phyloP scores from a whole-genome alignment of 306 rosid genomes.

The Nissolia schottii region DNA sequence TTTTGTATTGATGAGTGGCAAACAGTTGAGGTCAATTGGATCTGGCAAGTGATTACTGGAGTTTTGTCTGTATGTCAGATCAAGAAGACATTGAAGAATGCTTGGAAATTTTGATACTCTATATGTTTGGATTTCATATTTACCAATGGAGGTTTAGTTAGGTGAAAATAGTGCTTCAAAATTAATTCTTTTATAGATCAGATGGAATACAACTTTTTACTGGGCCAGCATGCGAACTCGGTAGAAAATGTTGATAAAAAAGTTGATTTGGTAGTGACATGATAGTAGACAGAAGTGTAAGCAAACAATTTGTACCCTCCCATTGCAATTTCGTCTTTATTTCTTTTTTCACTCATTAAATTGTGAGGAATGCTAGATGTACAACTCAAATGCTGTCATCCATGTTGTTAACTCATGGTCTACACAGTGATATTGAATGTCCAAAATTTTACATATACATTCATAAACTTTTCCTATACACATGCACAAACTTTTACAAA shows the following conservation, averaged over 20 bases:
- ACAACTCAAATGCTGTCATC: no score
- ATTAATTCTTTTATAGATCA: not conserved
- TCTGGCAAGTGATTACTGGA: not conserved
- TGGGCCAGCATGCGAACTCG: not conserved
- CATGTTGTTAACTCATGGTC: no score
- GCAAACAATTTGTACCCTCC: not conserved
- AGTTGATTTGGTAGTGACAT: not conserved
- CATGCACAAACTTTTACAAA: no score
- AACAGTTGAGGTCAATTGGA: slow-evolving; percentile 7
- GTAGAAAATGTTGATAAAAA: not conserved
- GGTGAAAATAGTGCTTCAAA: not conserved
- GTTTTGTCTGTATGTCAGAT: not conserved
- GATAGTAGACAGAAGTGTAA: not conserved
- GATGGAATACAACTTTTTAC: not conserved
- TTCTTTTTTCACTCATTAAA: not conserved
- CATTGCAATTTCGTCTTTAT: not conserved
- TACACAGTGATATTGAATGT: no score
- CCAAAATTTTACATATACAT: no score
- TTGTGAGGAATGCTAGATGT: no score
- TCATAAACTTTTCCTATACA: no score
- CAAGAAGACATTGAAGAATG: not conserved
- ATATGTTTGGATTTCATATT: not conserved
- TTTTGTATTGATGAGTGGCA: slow-evolving; percentile 5
- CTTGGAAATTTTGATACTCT: not conserved
- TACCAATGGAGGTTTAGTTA: not conserved